phyloP scores from a whole-genome alignment of 768 basidiomycete species.

The Tricholomella constricta region DNA sequence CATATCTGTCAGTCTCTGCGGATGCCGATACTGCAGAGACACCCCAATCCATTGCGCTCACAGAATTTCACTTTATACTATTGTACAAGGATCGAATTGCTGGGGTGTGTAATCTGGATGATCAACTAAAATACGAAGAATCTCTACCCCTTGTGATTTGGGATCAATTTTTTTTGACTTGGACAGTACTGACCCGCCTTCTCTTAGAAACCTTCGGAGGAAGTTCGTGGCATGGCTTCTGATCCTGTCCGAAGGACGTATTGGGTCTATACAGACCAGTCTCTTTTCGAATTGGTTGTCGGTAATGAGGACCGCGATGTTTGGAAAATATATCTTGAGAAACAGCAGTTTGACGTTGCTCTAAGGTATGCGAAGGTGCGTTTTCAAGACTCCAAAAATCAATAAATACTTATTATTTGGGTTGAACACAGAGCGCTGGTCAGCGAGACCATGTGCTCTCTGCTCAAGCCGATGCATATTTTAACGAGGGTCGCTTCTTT shows the following conservation, averaged over 20 bases:
- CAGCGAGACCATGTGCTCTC: constrained; percentile 86
- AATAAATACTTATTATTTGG: too few species aligned
- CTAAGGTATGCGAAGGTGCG: constrained; percentile 80
- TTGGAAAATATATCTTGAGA: constrained; percentile 87
- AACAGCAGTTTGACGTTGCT: constrained; percentile 76
- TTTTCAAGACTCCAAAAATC: too few species aligned
- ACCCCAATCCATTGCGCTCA: constrained; percentile 79
- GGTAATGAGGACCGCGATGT: constrained; percentile 91
- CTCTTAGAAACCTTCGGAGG: constrained; percentile 73
- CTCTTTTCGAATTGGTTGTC: constrained; percentile 84
- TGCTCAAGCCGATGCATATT: constrained; percentile 80
- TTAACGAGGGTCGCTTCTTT: constrained; percentile 80
- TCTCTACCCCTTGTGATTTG: constrained; percentile 71
- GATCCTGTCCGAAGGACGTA: constrained; percentile 90
- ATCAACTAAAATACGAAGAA: constrained; percentile 84
- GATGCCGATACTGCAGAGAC: constrained; percentile 37
- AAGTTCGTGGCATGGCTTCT: constrained; percentile 70
- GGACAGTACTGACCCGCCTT: neutral
- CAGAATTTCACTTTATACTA: constrained; percentile 91
- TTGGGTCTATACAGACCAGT: constrained; percentile 91
- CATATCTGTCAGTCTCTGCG: constrained; percentile 58
- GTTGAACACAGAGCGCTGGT: constrained; percentile 65
- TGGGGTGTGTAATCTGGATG: constrained; percentile 79
- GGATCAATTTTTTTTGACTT: neutral
- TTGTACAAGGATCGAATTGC: constrained; percentile 79